These are phyloP conservation scores for Ganoderma boninense DNA, from an alignment of 1,284 basidiomycete genomes.

Conservation along the genomic window DNA sequence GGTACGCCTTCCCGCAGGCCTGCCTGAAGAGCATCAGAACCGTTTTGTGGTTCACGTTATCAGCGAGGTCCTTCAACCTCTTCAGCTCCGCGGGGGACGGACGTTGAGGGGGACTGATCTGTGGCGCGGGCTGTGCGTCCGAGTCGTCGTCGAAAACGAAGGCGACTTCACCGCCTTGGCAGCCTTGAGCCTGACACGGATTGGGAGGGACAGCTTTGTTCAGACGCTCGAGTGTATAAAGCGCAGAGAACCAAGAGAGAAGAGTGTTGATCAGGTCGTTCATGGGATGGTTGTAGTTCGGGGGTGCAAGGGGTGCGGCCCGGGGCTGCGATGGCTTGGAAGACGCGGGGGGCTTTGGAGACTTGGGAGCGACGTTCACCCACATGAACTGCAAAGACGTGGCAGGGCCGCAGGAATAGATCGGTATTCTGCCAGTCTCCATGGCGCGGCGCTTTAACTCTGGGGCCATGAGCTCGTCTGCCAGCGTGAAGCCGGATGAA, in stretches of 20 bases:
- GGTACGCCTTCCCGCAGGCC: no score
- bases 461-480: not conserved
- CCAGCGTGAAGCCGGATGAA: not conserved
- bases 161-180: not conserved
- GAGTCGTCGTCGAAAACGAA: not conserved
- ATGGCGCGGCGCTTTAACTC: not conserved
- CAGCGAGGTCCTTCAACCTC: not conserved
- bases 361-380: not conserved
- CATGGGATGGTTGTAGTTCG: constrained; percentile 4
- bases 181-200: not conserved
- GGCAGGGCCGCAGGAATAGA: not conserved
- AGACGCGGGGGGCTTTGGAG: no score
- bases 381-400: not conserved
- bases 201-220: not conserved
- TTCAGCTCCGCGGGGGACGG: not conserved
- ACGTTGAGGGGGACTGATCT: no score
- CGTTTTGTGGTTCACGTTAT: not conserved
- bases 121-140: not conserved
- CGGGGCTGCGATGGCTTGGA: no score
- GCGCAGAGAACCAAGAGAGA: constrained; percentile 3
- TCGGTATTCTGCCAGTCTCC: not conserved
- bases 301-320: not conserved
- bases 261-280: constrained; percentile 1
- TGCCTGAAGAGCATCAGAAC: not conserved
- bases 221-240: not conserved